Conservation (phyloP, 148 eudicot genomes). For the Cornus controversa region DNA sequence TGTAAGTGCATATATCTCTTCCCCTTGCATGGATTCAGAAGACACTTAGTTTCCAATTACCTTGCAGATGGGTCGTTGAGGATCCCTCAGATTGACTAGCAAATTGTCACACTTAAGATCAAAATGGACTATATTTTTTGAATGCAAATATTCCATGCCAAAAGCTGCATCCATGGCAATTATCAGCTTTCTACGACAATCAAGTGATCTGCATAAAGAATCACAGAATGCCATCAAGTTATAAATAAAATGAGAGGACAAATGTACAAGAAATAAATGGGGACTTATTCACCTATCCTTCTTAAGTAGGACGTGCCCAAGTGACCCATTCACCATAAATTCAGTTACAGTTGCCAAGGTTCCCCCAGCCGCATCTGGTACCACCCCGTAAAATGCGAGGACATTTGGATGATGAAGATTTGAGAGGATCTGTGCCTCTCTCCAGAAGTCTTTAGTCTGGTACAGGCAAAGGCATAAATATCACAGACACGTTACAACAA, state of each 20-base stretch:
- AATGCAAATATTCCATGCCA: conserved; percentile 98
- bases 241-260: conserved; percentile 4
- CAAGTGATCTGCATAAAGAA: conserved; percentile 59
- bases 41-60: conserved; percentile 32
- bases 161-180: conserved; percentile 99
- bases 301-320: conserved; percentile 73
- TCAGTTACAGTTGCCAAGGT: conserved; percentile 97
- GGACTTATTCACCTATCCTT: conserved; percentile 61
- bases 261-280: conserved; percentile 7
- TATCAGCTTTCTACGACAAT: conserved; percentile 74
- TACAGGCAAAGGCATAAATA: conserved; percentile 8
- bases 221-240: conserved; percentile 11
- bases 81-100: conserved; percentile 87
- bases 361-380: conserved; percentile 91
- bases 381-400: conserved; percentile 95
- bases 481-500: background rate
- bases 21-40: background rate
- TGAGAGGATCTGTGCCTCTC: conserved; percentile 92
- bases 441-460: conserved; percentile 90
- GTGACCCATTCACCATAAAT: conserved; percentile 92
- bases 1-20: background rate
- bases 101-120: conserved; percentile 97
- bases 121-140: conserved; percentile 92
- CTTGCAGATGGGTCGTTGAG: conserved; percentile 93
- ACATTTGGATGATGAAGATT: conserved; percentile 97